Conservation (phyloP, 352 stramenopile genomes). For the Globisporangium canariense region DNA sequence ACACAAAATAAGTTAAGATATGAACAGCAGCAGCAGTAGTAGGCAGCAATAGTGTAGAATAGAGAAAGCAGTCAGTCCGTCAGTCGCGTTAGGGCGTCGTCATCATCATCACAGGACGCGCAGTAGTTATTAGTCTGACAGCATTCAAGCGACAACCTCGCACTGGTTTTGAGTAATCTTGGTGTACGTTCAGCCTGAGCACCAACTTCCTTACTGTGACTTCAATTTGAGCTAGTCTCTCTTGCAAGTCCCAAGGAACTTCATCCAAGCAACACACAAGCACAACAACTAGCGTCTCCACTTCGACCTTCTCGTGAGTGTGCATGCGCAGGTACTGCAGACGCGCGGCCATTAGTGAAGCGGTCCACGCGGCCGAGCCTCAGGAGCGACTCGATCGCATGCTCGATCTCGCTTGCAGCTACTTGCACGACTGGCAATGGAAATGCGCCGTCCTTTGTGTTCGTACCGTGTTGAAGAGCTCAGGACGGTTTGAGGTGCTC, state of each 20-base stretch:
- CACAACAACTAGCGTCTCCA: conserved; percentile 35
- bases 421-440: conserved; percentile 48
- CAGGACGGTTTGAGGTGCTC: too few species aligned
- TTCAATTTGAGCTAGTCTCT: too few species aligned
- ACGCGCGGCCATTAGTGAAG: conserved; percentile 50
- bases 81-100: too few species aligned
- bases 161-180: too few species aligned
- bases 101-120: too few species aligned
- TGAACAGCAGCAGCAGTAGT: neutral
- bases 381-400: conserved; percentile 41
- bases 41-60: conserved; percentile 8
- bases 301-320: conserved; percentile 54
- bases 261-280: too few species aligned
- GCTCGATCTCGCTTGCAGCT: conserved; percentile 50
- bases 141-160: too few species aligned
- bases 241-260: too few species aligned
- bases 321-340: conserved; percentile 57
- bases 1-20: conserved; percentile 7
- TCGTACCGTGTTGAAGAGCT: conserved; percentile 10
- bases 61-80: neutral
- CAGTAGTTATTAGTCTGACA: too few species aligned
- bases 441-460: conserved; percentile 16
- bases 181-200: too few species aligned
- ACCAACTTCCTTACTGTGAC: too few species aligned
- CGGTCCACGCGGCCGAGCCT: conserved; percentile 48